phyloP scores from a whole-genome alignment of 306 rosid species.

The Canavalia ensiformis region DNA sequence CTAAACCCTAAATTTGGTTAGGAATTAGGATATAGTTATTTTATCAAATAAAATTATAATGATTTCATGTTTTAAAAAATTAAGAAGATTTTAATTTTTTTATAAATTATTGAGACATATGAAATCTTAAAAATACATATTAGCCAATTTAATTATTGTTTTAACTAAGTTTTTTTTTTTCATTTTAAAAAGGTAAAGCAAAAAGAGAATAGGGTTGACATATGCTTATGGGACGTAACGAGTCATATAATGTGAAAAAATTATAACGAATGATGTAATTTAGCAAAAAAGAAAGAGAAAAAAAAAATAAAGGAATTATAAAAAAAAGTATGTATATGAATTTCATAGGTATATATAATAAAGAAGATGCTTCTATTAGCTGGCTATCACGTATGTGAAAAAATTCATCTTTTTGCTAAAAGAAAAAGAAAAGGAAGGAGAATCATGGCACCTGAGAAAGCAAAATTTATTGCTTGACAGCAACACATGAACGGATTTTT shows the following conservation, averaged over 20 bases:
- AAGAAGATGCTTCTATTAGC: neutral
- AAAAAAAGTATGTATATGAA: too few species aligned
- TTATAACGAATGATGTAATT: too few species aligned
- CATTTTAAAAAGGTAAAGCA: neutral
- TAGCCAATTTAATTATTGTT: neutral
- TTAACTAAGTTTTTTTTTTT: neutral
- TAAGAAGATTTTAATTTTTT: neutral
- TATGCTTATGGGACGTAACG: too few species aligned
- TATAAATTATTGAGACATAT: neutral
- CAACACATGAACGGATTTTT: neutral
- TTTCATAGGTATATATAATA: too few species aligned
- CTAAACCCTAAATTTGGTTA: too few species aligned
- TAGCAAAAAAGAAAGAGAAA: too few species aligned
- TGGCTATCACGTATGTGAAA: neutral
- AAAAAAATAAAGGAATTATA: too few species aligned
- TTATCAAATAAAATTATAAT: too few species aligned
- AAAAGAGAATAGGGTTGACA: neutral
- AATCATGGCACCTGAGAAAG: neutral
- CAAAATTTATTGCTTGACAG: constrained; percentile 29
- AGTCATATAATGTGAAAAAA: too few species aligned
- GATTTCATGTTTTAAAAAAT: too few species aligned
- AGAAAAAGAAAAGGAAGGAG: neutral
- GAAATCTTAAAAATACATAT: neutral
- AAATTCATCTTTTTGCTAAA: constrained; percentile 1
- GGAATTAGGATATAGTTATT: too few species aligned